Evolutionary conservation across 2,329 filamentous ascomycete genomes (phyloP), one percentile per base, ranked within the genome.

Genomic region (Sporothrix sp.): DNA sequence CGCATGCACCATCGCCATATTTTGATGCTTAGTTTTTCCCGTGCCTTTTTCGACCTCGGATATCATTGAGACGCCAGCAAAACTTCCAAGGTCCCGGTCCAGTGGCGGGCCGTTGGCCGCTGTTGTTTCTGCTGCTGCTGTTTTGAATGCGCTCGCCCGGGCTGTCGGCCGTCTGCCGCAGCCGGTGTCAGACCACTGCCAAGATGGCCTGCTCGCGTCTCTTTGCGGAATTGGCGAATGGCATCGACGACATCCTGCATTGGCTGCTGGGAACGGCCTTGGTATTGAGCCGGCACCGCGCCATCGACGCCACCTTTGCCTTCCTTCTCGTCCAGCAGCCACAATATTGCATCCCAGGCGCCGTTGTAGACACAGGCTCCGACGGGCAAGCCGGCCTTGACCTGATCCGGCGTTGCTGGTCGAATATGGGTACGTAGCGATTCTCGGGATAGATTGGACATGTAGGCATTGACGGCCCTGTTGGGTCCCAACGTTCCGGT

Each of bases 291-390:
- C n/a, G n/a, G n/a, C n/a, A n/a, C 16, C n/a, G 7, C 6, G 4
- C 10, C 33, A 7, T 36, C 20, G 7, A 4, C 33, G 7, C 20
- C n/a, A 36, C 11, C 13, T 4, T 8, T 33, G 23, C 7, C n/a
- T 4, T 14, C n/a, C 11, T n/a, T 13, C 10, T 3, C 28, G 14
- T 21, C 39, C 13, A 33, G 53, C 0, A 38, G 47, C 7, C 71
- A 69, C 54, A 76, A 53, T 48, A 76, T 71, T 5, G 66, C 67
- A 52, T 71, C 68, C 77, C 77, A 81, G 0, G 76, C 76, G 1
- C 66, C 68, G 25, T 71, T 65, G 56, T 73, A 79, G 35, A 81
- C 60, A 50, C 68, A 70, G 1, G 66, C 63, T 0, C 66, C 63
- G 1, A 60, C 43, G 4, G 76, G 76, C 4, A 71, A 74, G 1